Evolutionary conservation across 768 basidiomycete species (phyloP).

Genomic region (Pleurotus salmoneostramineus): DNA sequence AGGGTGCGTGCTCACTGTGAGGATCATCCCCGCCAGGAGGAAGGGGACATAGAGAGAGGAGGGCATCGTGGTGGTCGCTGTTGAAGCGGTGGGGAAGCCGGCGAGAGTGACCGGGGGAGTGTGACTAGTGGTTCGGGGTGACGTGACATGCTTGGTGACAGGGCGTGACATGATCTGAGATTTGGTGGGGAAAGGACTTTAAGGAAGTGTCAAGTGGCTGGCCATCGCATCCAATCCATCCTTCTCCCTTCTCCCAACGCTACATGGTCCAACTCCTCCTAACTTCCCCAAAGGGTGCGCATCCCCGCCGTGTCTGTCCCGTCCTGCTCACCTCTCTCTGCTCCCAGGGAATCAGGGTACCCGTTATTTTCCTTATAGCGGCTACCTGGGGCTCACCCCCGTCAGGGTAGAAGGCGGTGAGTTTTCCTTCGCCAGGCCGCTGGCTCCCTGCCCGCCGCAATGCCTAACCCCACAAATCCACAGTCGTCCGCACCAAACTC

Average conservation of each 20-base stretch:
- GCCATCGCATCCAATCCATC: slow-evolving; percentile 13
- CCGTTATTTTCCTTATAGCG: slow-evolving; percentile 70
- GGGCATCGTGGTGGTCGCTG: slow-evolving; percentile 46
- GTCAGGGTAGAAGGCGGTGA: slow-evolving; percentile 77
- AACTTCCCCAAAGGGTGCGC: slow-evolving; percentile 52
- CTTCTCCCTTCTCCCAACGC: slow-evolving; percentile 21
- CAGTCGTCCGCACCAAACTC: slow-evolving; percentile 62
- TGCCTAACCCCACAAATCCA: too few relatives aligned
- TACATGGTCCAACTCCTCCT: slow-evolving; percentile 70
- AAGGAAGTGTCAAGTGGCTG: slow-evolving; percentile 6
- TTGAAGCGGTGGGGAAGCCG: slow-evolving; percentile 1
- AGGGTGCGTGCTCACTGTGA: slow-evolving; percentile 50
- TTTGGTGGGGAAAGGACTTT: slow-evolving; percentile 5
- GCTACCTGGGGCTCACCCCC: slow-evolving; percentile 79
- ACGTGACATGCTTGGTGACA: not conserved
- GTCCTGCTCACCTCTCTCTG: slow-evolving; percentile 8
- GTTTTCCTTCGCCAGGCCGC: not conserved
- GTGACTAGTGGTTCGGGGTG: slow-evolving; percentile 8
- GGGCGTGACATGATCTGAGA: slow-evolving; percentile 9
- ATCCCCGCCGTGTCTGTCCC: slow-evolving; percentile 5
- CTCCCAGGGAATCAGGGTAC: slow-evolving; percentile 57
- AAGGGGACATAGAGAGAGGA: slow-evolving; percentile 65
- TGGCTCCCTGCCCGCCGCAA: too few relatives aligned
- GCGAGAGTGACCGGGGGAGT: slow-evolving; percentile 6
- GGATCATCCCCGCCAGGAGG: slow-evolving; percentile 90